These are phyloP conservation scores for Castanea mollissima DNA, from an alignment of 306 rosid genomes.

Conservation along the genomic window DNA sequence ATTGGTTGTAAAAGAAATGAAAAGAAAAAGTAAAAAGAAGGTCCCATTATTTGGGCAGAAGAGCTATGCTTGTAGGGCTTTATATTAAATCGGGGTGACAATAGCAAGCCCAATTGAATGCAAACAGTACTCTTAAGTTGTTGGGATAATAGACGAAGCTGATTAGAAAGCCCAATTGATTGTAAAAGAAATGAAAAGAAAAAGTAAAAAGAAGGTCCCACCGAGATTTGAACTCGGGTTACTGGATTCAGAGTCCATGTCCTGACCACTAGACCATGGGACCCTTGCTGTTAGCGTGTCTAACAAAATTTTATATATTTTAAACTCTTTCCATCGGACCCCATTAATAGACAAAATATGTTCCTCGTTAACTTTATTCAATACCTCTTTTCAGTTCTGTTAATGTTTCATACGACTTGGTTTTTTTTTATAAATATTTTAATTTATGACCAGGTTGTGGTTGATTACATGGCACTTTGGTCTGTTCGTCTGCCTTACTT, in stretches of 20 bases:
- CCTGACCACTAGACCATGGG: constrained; percentile 79
- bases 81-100: too few species aligned
- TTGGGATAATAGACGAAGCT: not conserved
- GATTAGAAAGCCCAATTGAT: not conserved
- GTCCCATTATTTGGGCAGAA: too few species aligned
- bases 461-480: constrained; percentile 86
- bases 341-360: too few species aligned
- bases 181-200: not conserved
- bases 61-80: too few species aligned
- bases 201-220: constrained; percentile 38
- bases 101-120: not conserved
- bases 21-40: not conserved
- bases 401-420: too few species aligned
- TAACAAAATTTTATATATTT: too few species aligned
- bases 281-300: not conserved
- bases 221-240: constrained; percentile 69
- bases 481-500: constrained; percentile 68
- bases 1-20: not conserved
- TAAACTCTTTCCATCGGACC: too few species aligned
- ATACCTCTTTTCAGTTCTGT: rapidly evolving
- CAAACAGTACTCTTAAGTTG: not conserved
- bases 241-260: constrained; percentile 55
- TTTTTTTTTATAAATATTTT: not conserved
- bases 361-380: not conserved
- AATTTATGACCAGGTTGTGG: constrained; percentile 65